phyloP scores from a whole-genome alignment of 345 rosid species.

The Trapa incisa region DNA sequence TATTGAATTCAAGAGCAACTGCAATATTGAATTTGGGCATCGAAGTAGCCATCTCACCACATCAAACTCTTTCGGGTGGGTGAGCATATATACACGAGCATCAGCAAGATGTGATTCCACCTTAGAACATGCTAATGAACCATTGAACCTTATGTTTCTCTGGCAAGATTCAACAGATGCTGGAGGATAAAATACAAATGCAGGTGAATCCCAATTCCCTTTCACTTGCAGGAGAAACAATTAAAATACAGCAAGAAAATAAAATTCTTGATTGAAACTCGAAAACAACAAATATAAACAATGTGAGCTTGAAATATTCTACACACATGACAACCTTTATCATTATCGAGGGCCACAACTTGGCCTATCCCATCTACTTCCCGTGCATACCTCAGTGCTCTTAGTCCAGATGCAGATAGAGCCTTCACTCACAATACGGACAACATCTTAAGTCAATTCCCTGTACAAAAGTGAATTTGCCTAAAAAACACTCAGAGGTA shows the following conservation, averaged over 20 bases:
- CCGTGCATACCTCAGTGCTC: slow-evolving; percentile 88
- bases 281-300: background rate
- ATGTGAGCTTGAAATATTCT: background rate
- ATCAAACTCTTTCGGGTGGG: slow-evolving; percentile 90
- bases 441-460: background rate
- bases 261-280: too few relatives aligned
- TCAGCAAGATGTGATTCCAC: slow-evolving; percentile 93
- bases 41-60: slow-evolving; percentile 35
- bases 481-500: background rate
- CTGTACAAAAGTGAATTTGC: background rate
- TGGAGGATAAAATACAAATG: slow-evolving; percentile 9
- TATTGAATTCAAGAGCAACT: too few relatives aligned
- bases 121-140: slow-evolving; percentile 69
- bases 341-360: slow-evolving; percentile 94
- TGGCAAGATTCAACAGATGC: slow-evolving; percentile 88
- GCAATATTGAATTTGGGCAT: background rate
- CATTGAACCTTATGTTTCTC: slow-evolving; percentile 88
- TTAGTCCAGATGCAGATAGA: slow-evolving; percentile 87
- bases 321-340: slow-evolving; percentile 37
- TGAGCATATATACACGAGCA: slow-evolving; percentile 94
- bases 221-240: too few relatives aligned
- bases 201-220: background rate
- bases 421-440: slow-evolving; percentile 38
- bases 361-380: slow-evolving; percentile 89
- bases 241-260: background rate